phyloP scores from a whole-genome alignment of 1,139 yeast species.

The Pichia sp. region DNA sequence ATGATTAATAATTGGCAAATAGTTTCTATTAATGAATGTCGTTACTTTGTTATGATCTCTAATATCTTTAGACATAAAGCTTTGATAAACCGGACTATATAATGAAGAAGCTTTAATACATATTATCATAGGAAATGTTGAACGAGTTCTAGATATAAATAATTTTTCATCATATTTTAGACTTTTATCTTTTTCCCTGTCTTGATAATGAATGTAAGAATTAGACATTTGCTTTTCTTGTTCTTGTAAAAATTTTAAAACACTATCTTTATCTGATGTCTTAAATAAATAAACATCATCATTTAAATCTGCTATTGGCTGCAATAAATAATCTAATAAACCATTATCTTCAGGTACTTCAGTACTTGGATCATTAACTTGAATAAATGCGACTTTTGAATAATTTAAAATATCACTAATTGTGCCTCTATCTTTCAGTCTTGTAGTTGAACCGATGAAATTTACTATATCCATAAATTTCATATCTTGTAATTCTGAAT shows the following conservation, averaged over 20 bases:
- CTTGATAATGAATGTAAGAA: constrained; percentile 26
- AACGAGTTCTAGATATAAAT: constrained; percentile 45
- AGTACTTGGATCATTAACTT: constrained; percentile 46
- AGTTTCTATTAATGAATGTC: constrained; percentile 42
- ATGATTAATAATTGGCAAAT: constrained; percentile 48
- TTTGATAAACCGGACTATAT: constrained; percentile 48
- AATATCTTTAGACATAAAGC: constrained; percentile 57
- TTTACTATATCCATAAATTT: constrained; percentile 36
- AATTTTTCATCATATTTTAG: constrained; percentile 37
- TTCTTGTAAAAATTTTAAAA: constrained; percentile 35
- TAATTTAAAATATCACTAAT: constrained; percentile 28
- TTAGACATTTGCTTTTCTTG: constrained; percentile 43
- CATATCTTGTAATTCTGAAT: constrained; percentile 34
- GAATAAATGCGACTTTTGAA: constrained; percentile 47
- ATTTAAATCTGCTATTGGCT: constrained; percentile 51
- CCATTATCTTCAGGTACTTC: constrained; percentile 54
- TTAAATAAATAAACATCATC: constrained; percentile 48
- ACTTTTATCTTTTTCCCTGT: constrained; percentile 2
- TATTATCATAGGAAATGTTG: constrained; percentile 56
- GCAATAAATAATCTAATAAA: constrained; percentile 52
- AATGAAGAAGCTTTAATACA: constrained; percentile 53
- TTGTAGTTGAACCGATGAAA: constrained; percentile 34
- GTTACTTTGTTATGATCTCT: constrained; percentile 44
- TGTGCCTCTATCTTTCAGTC: constrained; percentile 28
- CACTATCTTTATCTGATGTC: constrained; percentile 38